Conservation (phyloP, 2,329 filamentous ascomycete species). For the Mariannaea elegans region DNA sequence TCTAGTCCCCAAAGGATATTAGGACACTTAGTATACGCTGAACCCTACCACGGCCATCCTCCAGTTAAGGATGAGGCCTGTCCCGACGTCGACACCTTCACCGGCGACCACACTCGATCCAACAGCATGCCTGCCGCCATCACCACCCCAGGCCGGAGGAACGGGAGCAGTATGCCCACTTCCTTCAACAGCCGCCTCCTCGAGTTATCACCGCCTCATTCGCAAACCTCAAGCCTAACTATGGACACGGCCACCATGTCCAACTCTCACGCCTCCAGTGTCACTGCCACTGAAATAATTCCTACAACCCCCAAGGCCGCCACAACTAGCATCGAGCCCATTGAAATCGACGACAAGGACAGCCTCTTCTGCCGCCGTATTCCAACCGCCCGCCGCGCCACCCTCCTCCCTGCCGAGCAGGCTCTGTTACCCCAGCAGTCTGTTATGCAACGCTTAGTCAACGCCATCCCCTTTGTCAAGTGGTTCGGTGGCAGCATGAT, state of each 20-base stretch:
- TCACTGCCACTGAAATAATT: constrained; percentile 52
- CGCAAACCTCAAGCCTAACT: constrained; percentile 63
- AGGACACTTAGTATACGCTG: constrained; percentile 75
- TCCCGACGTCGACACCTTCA: constrained; percentile 57
- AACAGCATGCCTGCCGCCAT: constrained; percentile 47
- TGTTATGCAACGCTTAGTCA: constrained; percentile 68
- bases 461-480: constrained; percentile 73
- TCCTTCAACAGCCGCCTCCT: constrained; percentile 50
- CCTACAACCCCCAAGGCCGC: constrained; percentile 24
- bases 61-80: constrained; percentile 72
- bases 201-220: constrained; percentile 54
- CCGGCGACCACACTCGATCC: constrained; percentile 43
- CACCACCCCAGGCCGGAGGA: constrained; percentile 41
- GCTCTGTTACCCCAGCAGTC: constrained; percentile 76
- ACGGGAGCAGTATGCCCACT: constrained; percentile 44
- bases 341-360: constrained; percentile 45
- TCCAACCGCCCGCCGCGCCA: constrained; percentile 71
- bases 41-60: constrained; percentile 72
- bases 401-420: constrained; percentile 73
- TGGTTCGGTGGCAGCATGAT: constrained; percentile 80
- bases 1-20: constrained; percentile 77
- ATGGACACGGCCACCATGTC: constrained; percentile 65
- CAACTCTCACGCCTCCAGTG: constrained; percentile 54
- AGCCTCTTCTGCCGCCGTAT: constrained; percentile 68
- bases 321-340: constrained; percentile 38